phyloP scores from a whole-genome alignment of 208 protist genomes.

The Acanthamoeba culbertsoni region DNA sequence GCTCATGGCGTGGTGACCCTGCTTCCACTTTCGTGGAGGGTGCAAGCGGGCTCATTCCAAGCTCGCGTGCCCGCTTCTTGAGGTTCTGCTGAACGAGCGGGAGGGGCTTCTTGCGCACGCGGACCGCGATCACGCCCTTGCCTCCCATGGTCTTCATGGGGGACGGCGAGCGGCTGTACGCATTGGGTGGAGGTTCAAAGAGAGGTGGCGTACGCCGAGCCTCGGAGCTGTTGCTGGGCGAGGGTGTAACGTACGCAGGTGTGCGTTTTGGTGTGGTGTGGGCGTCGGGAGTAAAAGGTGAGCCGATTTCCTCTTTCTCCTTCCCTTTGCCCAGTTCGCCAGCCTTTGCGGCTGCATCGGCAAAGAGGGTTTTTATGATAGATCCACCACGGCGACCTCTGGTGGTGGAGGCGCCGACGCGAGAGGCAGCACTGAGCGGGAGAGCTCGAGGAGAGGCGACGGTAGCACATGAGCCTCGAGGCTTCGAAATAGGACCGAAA shows the following conservation, averaged over 20 bases:
- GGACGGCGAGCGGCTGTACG: not conserved
- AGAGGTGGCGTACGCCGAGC: not conserved
- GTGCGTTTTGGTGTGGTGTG: too few species aligned
- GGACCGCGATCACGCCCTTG: not conserved
- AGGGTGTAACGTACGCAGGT: too few species aligned
- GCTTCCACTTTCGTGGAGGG: not conserved
- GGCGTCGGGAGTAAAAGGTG: too few species aligned
- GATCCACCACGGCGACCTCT: not conserved
- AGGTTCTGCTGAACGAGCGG: not conserved
- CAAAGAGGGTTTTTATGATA: conserved; percentile 20
- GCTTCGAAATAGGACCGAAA: too few species aligned
- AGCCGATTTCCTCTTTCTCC: too few species aligned
- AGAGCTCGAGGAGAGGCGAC: too few species aligned
- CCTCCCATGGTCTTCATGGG: not conserved
- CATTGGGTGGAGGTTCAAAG: not conserved
- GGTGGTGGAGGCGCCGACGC: not conserved
- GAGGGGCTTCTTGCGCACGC: not conserved
- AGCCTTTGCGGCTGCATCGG: not conserved
- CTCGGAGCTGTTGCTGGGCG: too few species aligned
- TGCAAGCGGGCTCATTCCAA: not conserved
- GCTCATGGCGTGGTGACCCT: not conserved
- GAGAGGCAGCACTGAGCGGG: not conserved
- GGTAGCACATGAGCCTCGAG: too few species aligned
- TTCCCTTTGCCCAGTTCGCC: too few species aligned
- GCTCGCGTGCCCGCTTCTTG: not conserved